Evolutionary conservation across 352 stramenopile species (phyloP).

Genomic region (Globisporangium spinosum): DNA sequence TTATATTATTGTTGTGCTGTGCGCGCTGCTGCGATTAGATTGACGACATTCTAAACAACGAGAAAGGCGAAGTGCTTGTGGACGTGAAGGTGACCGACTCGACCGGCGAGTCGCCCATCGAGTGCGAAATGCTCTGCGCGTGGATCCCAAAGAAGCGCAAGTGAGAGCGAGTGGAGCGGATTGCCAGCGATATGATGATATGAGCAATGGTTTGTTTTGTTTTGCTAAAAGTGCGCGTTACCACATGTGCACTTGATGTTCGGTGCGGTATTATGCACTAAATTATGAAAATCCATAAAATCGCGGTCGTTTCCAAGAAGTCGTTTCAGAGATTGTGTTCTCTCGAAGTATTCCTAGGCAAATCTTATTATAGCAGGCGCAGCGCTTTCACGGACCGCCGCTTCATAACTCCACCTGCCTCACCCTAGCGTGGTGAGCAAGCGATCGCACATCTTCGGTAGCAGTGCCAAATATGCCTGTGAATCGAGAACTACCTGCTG

Average conservation of each 20-base stretch:
- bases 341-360: no score
- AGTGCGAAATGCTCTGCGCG: conserved; percentile 83
- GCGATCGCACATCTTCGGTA: not conserved
- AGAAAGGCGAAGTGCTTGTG: conserved; percentile 74
- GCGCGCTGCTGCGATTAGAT: conserved; percentile 18
- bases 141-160: conserved; percentile 69
- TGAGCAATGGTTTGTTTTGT: no score
- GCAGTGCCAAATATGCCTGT: conserved; percentile 32
- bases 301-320: no score
- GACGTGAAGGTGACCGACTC: conserved; percentile 72
- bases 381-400: not conserved
- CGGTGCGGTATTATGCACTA: no score
- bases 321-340: no score
- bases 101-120: conserved; percentile 66
- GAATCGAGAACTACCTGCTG: conserved; percentile 46
- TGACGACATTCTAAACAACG: conserved; percentile 52
- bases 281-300: no score
- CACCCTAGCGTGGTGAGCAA: not conserved
- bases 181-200: not conserved
- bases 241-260: no score
- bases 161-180: conserved; percentile 1
- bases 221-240: no score
- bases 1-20: no score
- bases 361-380: not conserved
- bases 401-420: not conserved